A percentile compares a stretch with the other conserved stretches of the same genome.
These are phyloP conservation scores for Fremontodendron californicum DNA, from an alignment of 345 rosid genomes.

Conservation along the genomic window DNA sequence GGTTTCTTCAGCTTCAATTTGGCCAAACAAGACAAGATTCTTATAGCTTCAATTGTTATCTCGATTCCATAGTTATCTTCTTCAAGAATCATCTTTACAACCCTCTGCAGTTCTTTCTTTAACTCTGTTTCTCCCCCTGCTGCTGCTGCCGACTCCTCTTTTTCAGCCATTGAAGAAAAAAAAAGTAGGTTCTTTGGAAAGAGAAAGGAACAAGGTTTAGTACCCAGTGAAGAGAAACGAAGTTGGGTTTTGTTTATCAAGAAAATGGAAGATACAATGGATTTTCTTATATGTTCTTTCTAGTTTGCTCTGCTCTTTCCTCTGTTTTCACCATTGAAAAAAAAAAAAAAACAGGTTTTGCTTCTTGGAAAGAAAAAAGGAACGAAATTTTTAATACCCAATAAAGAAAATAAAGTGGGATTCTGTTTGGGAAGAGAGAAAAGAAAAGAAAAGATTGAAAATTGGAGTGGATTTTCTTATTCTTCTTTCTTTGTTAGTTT, in stretches of 20 bases:
- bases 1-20: slow-evolving; percentile 26
- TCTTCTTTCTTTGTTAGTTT: neutral
- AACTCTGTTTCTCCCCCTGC: slow-evolving; percentile 28
- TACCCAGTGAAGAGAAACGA: neutral
- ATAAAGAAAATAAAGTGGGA: neutral
- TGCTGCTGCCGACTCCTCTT: slow-evolving; percentile 1
- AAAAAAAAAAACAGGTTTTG: neutral
- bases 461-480: neutral
- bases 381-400: neutral
- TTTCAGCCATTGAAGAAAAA: slow-evolving; percentile 25
- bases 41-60: slow-evolving; percentile 34
- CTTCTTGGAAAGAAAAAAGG: neutral
- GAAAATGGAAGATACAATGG: neutral
- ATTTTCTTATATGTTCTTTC: neutral
- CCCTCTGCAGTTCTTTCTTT: slow-evolving; percentile 36
- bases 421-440: neutral
- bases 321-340: neutral
- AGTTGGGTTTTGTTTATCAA: neutral
- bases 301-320: neutral
- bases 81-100: slow-evolving; percentile 28
- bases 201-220: neutral
- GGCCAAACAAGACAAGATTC: slow-evolving; percentile 26
- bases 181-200: neutral
- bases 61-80: slow-evolving; percentile 34
- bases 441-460: neutral